Conservation (phyloP, 306 rosid species). For the Corylus heterophylla region DNA sequence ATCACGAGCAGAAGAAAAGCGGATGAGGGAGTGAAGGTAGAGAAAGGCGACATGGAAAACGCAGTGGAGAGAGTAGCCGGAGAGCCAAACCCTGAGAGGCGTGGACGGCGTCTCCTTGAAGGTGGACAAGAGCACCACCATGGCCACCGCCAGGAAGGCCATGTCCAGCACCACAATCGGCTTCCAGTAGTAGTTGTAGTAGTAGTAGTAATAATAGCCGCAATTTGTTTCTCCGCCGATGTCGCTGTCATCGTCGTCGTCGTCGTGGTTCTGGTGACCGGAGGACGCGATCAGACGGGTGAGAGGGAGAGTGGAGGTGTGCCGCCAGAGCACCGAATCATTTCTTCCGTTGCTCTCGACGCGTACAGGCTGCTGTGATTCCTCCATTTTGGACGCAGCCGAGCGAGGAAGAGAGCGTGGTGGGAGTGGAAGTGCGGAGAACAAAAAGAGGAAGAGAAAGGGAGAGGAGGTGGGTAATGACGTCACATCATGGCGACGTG, state of each 20-base stretch:
- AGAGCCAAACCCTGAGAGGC: conserved; percentile 72
- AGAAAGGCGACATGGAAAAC: conserved; percentile 59
- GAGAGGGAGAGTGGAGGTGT: conserved; percentile 44
- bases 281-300: conserved; percentile 43
- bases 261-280: conserved; percentile 35
- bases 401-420: neutral
- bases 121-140: conserved; percentile 60
- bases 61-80: conserved; percentile 67
- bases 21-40: conserved; percentile 46
- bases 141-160: conserved; percentile 60
- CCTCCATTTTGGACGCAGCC: conserved; percentile 41
- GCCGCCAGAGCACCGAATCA: conserved; percentile 32
- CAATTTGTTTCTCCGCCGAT: conserved; percentile 14
- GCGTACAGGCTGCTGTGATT: conserved; percentile 22
- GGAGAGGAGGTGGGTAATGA: conserved; percentile 28
- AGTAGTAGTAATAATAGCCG: neutral
- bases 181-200: conserved; percentile 38
- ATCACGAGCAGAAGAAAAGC: conserved; percentile 12
- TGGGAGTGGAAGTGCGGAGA: conserved; percentile 40
- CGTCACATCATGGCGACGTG: conserved; percentile 32
- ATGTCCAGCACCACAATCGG: conserved; percentile 65
- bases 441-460: conserved; percentile 2
- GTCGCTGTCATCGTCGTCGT: conserved; percentile 21
- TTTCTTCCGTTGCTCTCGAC: conserved; percentile 11
- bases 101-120: conserved; percentile 62